phyloP scores from a whole-genome alignment of 2,329 filamentous ascomycete genomes.

The Colletotrichum zoysiae region DNA sequence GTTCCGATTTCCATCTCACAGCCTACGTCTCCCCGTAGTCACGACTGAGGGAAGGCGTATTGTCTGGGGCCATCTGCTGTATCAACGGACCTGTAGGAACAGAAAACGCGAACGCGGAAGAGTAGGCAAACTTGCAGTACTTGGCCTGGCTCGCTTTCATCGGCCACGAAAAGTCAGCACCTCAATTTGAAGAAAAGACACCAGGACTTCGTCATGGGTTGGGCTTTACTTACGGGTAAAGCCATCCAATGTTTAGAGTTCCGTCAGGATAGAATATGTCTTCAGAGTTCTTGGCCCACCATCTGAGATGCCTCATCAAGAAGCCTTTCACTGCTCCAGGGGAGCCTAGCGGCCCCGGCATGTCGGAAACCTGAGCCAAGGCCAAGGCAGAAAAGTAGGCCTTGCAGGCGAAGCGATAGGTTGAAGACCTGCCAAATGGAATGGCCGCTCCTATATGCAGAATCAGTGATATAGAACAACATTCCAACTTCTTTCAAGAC shows the following conservation, averaged over 20 bases:
- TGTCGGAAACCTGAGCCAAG: slow-evolving; percentile 54
- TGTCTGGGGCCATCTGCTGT: slow-evolving; percentile 53
- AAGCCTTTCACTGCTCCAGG: slow-evolving; percentile 61
- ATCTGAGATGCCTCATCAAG: slow-evolving; percentile 62
- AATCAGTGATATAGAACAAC: neutral
- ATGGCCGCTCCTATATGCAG: slow-evolving; percentile 58
- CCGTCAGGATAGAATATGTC: slow-evolving; percentile 63
- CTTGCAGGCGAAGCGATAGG: slow-evolving; percentile 64
- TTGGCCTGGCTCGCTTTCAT: slow-evolving; percentile 59
- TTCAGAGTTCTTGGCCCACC: slow-evolving; percentile 58
- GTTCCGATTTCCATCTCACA: slow-evolving; percentile 48
- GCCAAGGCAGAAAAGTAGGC: slow-evolving; percentile 62
- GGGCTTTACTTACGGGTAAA: slow-evolving; percentile 47
- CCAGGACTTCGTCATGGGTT: neutral
- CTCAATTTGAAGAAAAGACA: too few relatives aligned
- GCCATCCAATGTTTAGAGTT: slow-evolving; percentile 60
- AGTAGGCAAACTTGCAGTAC: slow-evolving; percentile 63
- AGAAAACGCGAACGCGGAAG: slow-evolving; percentile 60
- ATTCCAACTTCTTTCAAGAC: too few relatives aligned
- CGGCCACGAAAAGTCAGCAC: slow-evolving; percentile 46
- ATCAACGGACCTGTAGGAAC: slow-evolving; percentile 54
- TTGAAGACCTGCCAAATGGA: slow-evolving; percentile 64
- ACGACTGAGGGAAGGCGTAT: slow-evolving; percentile 47
- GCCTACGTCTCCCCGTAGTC: slow-evolving; percentile 50
- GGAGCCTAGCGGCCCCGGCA: slow-evolving; percentile 53